Evolutionary conservation across 129 eudicot genomes (phyloP).

Genomic region (Saposhnikovia divaricata): DNA sequence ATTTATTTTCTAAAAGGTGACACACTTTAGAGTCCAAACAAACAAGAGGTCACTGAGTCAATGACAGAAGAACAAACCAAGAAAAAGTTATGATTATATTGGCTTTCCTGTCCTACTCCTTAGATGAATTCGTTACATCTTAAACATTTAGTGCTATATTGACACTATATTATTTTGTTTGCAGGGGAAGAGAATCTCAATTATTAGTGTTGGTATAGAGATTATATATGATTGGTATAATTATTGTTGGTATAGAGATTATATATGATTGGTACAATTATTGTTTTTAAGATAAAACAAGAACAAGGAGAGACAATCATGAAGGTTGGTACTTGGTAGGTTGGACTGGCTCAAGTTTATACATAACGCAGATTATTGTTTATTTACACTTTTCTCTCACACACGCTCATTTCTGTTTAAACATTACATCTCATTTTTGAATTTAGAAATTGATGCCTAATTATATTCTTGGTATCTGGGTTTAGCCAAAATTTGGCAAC

Average conservation of each 20-base stretch:
- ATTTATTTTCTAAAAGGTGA: neutral
- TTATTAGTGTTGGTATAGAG: neutral
- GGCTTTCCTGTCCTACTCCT: neutral
- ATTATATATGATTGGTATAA: neutral
- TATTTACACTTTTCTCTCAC: neutral
- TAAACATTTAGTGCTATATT: too few relatives aligned
- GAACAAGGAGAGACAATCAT: neutral
- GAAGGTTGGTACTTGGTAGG: slow-evolving; percentile 1
- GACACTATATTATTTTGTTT: neutral
- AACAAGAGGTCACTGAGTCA: slow-evolving; percentile 1
- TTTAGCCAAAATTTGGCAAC: neutral
- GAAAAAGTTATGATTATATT: neutral
- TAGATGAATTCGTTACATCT: neutral
- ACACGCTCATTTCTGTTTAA: neutral
- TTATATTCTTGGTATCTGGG: neutral
- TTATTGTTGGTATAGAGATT: neutral
- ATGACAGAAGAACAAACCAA: slow-evolving; percentile 10
- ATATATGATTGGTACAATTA: neutral
- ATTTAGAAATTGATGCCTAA: neutral
- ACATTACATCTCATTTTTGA: neutral
- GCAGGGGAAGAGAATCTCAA: neutral
- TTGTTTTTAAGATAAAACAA: neutral
- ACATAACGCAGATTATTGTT: neutral
- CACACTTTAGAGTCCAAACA: slow-evolving; percentile 5
- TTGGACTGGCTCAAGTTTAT: neutral